Base-by-base conservation (phyloP, 2,329 filamentous ascomycete species). In the Beauveria sp. region DNA sequence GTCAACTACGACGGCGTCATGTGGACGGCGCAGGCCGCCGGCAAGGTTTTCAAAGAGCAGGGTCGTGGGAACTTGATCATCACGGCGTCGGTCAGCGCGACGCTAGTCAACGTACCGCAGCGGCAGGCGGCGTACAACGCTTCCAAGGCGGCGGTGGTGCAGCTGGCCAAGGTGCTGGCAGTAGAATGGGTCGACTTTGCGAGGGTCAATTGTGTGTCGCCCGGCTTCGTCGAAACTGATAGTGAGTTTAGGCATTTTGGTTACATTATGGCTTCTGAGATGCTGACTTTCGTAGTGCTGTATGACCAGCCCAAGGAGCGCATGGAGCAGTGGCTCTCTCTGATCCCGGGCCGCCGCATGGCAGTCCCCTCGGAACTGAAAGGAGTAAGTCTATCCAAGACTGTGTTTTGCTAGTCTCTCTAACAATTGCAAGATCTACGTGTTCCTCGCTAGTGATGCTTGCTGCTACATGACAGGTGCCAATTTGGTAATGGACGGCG, bases 171-270 rank as follows among this genome's bases (percentile, higher is more conserved):
- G 74, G 66, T 54, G 28, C 71, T 91, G 31, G 86, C 87, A 1
- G 82, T 90, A 28, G 88, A 90, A 72, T 90, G 88, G 87, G 82
- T 86, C 7, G 82, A 81, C 54, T 90, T 88, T 69, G 88, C 87
- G 6, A 79, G 88, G 31, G 84, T 81, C 64, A 91, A 91, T 71
- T 83, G 81, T n/a, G 76, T 90, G 46, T 88, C 84, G 2, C 88
- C 88, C 0, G 87, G 88, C 9, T 90, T 89, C 70, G 88, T 90
- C 65, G 80, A 81, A 45, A 90, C 88, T 0, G 87, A 88, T 8
- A 66, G 62, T 66, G 20, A 64, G 63, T 26, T 7, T 5, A 2
- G 8, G 20, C 3, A 3, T n/a, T 28, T 42, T 5, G 2, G 5
- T 3, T 45, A 31, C 24, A 5, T n/a, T 3, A 6, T 3, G 22